A percentile compares a stretch with the other conserved stretches of the same genome.
Evolutionary conservation across 2,329 filamentous ascomycete species (phyloP).

Genomic region (Aureobasidium sp.): DNA sequence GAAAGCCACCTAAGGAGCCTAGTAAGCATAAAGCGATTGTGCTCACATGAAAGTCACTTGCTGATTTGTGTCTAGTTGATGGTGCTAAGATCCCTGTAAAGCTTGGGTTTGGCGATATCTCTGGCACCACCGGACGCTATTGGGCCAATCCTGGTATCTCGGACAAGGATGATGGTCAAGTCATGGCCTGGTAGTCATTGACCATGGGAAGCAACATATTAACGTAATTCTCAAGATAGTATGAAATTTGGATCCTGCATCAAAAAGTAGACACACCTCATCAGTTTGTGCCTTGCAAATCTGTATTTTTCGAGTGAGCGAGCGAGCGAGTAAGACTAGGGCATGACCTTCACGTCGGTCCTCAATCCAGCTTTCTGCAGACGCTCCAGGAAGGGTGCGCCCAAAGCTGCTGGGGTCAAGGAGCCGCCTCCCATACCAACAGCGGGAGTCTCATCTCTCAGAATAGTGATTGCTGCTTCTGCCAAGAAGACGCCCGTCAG

Average conservation of each 20-base stretch:
- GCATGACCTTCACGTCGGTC: conserved; percentile 42
- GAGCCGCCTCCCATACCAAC: conserved; percentile 57
- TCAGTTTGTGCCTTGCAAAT: background rate
- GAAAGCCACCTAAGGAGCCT: conserved; percentile 28
- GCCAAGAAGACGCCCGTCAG: conserved; percentile 58
- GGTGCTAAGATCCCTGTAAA: conserved; percentile 31
- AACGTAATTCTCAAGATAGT: background rate
- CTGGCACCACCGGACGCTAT: conserved; percentile 29
- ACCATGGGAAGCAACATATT: background rate
- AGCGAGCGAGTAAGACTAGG: conserved; percentile 16
- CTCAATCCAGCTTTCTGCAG: conserved; percentile 56
- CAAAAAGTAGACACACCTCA: background rate
- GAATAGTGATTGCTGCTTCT: conserved; percentile 58
- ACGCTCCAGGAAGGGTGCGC: conserved; percentile 59
- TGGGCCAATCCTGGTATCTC: conserved; percentile 32
- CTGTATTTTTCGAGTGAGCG: background rate
- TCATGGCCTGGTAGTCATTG: conserved; percentile 26
- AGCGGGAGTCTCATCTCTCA: conserved; percentile 49
- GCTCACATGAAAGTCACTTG: background rate
- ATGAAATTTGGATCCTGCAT: background rate
- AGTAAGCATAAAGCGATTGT: background rate
- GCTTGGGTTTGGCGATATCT: conserved; percentile 31
- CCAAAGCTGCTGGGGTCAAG: conserved; percentile 65
- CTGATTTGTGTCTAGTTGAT: conserved; percentile 22
- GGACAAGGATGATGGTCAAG: conserved; percentile 25